These are phyloP conservation scores for Tricholoma sp. DNA, from an alignment of 768 basidiomycete genomes.

Conservation along the genomic window DNA sequence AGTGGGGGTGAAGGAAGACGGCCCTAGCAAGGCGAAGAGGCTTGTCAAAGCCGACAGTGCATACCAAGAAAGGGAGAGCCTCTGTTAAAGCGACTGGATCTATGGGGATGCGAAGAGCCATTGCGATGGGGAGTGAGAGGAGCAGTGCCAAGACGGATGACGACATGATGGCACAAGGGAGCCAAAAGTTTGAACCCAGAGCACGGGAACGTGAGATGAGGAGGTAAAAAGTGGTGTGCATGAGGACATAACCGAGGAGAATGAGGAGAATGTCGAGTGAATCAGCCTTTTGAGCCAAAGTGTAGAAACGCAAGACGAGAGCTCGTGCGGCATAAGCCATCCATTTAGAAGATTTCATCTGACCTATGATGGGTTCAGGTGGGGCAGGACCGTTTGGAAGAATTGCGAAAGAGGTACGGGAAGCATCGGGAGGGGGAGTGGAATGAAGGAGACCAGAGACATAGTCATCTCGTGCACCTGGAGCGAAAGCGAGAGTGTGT, in stretches of 20 bases:
- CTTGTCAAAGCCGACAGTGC: constrained; percentile 98
- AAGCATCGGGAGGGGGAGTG: not conserved
- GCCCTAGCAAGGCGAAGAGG: constrained; percentile 87
- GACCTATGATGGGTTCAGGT: constrained; percentile 37
- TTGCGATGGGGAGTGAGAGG: constrained; percentile 71
- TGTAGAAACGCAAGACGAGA: constrained; percentile 19
- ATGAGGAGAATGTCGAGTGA: constrained; percentile 95
- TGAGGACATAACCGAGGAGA: constrained; percentile 87
- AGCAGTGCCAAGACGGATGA: constrained; percentile 82
- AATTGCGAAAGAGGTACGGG: constrained; percentile 1
- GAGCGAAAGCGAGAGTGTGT: constrained; percentile 47
- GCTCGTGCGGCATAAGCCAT: constrained; percentile 72
- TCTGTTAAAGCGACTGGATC: constrained; percentile 93
- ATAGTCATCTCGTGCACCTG: constrained; percentile 49
- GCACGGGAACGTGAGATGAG: constrained; percentile 85
- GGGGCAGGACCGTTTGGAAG: constrained; percentile 12
- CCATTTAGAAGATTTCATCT: constrained; percentile 83
- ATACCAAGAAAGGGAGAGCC: constrained; percentile 95
- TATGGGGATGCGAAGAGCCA: constrained; percentile 74
- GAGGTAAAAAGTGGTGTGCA: constrained; percentile 94
- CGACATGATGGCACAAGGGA: constrained; percentile 67
- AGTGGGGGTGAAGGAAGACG: constrained; percentile 79
- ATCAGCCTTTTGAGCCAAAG: constrained; percentile 69
- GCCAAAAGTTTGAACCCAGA: constrained; percentile 62
- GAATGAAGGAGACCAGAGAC: constrained; percentile 26